Evolutionary conservation across 208 protist genomes (phyloP).

Genomic region (Tetramitus jugosus): DNA sequence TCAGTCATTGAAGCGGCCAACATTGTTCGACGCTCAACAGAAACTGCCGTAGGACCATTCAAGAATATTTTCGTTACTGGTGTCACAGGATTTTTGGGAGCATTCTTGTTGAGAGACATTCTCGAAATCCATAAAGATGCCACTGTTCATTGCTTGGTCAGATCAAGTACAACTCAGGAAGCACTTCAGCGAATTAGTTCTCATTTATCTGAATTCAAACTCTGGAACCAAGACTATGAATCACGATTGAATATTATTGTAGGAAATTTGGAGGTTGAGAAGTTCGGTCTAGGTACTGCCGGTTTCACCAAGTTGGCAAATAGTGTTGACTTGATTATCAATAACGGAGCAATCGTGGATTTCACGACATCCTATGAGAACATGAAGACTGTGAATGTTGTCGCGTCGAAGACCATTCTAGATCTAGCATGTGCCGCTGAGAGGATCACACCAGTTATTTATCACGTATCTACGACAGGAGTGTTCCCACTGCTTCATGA

Average conservation of each 20-base stretch:
- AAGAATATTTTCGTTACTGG: background rate
- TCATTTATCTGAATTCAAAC: background rate
- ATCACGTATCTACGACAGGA: background rate
- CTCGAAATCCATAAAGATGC: background rate
- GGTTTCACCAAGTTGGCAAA: background rate
- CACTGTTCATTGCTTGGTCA: background rate
- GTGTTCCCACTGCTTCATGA: background rate
- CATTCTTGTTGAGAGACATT: constrained; percentile 10
- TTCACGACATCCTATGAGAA: background rate
- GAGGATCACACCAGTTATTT: background rate
- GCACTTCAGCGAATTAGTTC: background rate
- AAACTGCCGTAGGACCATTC: no score
- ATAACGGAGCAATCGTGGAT: background rate
- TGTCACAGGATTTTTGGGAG: constrained; percentile 3
- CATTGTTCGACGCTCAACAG: no score
- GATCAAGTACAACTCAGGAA: background rate
- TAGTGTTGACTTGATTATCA: background rate
- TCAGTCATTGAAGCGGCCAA: no score
- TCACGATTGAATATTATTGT: background rate
- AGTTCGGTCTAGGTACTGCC: background rate
- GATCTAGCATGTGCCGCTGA: background rate
- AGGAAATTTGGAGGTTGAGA: background rate
- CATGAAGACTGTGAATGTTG: background rate
- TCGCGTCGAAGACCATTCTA: background rate
- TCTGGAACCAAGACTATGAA: background rate